phyloP scores from a whole-genome alignment of 2,329 filamentous ascomycete species.

The Alternaria alternata region DNA sequence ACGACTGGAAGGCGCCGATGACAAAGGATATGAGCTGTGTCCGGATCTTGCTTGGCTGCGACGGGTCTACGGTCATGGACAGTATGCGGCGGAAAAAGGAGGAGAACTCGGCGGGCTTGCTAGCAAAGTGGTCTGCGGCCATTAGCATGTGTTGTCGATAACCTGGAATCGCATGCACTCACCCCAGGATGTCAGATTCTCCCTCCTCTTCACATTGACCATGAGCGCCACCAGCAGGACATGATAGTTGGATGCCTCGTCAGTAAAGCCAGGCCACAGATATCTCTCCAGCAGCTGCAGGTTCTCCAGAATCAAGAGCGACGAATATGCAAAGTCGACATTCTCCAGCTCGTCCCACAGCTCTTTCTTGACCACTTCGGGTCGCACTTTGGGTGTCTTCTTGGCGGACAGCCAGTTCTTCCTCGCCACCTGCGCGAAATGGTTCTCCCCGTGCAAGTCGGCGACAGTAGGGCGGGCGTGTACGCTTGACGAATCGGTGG shows the following conservation, averaged over 20 bases:
- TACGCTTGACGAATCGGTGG: conserved; percentile 29
- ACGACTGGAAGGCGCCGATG: conserved; percentile 89
- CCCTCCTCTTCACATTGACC: conserved; percentile 85
- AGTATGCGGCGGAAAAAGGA: conserved; percentile 87
- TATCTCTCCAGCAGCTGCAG: conserved; percentile 91
- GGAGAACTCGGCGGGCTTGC: conserved; percentile 83
- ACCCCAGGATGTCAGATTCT: conserved; percentile 89
- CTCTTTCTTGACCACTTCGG: conserved; percentile 81
- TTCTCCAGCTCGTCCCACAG: conserved; percentile 90
- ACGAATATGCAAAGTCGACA: conserved; percentile 78
- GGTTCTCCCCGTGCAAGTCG: conserved; percentile 73
- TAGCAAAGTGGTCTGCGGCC: conserved; percentile 72
- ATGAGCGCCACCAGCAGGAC: conserved; percentile 86
- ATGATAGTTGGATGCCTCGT: conserved; percentile 90
- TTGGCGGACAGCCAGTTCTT: conserved; percentile 81
- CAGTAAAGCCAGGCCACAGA: conserved; percentile 91
- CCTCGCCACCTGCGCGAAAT: conserved; percentile 74
- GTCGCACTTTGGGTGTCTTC: conserved; percentile 73
- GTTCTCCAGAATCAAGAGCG: conserved; percentile 84
- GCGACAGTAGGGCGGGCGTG: conserved; percentile 69
- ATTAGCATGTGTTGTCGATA: conserved; percentile 43
- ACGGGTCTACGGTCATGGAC: conserved; percentile 74
- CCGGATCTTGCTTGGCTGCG: conserved; percentile 60
- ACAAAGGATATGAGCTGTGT: conserved; percentile 89
- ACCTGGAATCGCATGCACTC: conserved; percentile 41